These are phyloP conservation scores for Yarrowia sp. DNA, from an alignment of 805 yeast genomes.

Conservation along the genomic window DNA sequence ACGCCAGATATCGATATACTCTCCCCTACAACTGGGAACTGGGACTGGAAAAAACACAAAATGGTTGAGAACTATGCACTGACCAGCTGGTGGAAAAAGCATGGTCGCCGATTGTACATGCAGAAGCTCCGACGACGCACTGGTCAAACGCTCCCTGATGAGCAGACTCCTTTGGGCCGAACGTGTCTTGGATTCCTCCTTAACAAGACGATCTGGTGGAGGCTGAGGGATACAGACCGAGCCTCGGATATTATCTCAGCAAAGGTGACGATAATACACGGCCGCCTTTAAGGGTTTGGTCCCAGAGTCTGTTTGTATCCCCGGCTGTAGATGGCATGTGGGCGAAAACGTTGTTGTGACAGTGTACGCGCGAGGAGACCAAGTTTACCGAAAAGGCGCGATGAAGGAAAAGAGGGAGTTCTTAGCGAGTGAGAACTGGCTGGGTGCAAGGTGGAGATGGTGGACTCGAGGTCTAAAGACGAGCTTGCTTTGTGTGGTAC, in stretches of 20 bases:
- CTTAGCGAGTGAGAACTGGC: conserved; percentile 14
- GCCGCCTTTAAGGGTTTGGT: not conserved
- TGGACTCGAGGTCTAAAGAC: not conserved
- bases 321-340: conserved; percentile 18
- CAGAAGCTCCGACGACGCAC: conserved; percentile 3
- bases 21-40: too few relatives aligned
- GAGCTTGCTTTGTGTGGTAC: too few relatives aligned
- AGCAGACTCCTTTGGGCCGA: conserved; percentile 1
- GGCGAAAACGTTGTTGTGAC: conserved; percentile 12
- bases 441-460: not conserved
- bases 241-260: not conserved
- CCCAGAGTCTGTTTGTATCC: conserved; percentile 5
- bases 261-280: not conserved
- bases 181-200: not conserved
- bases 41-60: not conserved
- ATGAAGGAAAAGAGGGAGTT: conserved; percentile 13
- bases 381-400: not conserved
- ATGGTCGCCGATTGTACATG: conserved; percentile 2
- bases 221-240: not conserved
- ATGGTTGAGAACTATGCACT: not conserved
- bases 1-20: not conserved
- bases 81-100: not conserved
- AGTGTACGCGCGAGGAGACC: not conserved
- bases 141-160: not conserved
- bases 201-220: too few relatives aligned